phyloP scores from a whole-genome alignment of 805 yeast species.

The Vanderwaltozyma polyspora region DNA sequence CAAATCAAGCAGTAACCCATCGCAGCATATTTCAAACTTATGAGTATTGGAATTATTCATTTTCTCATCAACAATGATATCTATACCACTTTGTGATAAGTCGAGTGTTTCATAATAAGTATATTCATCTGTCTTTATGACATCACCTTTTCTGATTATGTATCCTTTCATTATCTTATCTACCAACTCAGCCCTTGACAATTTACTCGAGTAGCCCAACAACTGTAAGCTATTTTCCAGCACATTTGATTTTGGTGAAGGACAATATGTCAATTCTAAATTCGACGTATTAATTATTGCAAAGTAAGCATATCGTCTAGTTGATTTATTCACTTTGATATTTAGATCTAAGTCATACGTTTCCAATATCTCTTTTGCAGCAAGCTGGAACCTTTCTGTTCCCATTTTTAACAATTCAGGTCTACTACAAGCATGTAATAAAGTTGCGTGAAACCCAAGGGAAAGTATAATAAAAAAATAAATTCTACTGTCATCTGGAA shows the following conservation, averaged over 20 bases:
- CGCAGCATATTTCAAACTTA: constrained; percentile 22
- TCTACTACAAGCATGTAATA: constrained; percentile 71
- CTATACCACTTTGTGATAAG: constrained; percentile 5
- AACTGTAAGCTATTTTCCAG: constrained; percentile 14
- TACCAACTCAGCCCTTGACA: constrained; percentile 7
- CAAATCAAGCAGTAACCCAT: constrained; percentile 22
- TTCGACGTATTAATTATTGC: constrained; percentile 21
- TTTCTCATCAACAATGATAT: constrained; percentile 7
- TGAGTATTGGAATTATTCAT: constrained; percentile 1
- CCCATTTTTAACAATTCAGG: constrained; percentile 58
- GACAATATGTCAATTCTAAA: constrained; percentile 20
- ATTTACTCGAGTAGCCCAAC: constrained; percentile 14
- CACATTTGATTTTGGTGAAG: constrained; percentile 23
- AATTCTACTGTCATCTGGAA: constrained; percentile 21
- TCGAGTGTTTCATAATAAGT: constrained; percentile 10
- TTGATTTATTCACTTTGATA: constrained; percentile 5
- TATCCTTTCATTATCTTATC: constrained; percentile 22
- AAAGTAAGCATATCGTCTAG: constrained; percentile 17
- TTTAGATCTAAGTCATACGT: constrained; percentile 22
- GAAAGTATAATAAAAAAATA: constrained; percentile 56
- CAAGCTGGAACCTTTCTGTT: constrained; percentile 52
- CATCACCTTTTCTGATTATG: constrained; percentile 6
- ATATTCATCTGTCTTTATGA: constrained; percentile 7
- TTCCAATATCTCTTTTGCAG: constrained; percentile 46
- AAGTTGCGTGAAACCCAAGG: constrained; percentile 78